Conservation (phyloP, 768 basidiomycete genomes). For the Lentinula sp. region DNA sequence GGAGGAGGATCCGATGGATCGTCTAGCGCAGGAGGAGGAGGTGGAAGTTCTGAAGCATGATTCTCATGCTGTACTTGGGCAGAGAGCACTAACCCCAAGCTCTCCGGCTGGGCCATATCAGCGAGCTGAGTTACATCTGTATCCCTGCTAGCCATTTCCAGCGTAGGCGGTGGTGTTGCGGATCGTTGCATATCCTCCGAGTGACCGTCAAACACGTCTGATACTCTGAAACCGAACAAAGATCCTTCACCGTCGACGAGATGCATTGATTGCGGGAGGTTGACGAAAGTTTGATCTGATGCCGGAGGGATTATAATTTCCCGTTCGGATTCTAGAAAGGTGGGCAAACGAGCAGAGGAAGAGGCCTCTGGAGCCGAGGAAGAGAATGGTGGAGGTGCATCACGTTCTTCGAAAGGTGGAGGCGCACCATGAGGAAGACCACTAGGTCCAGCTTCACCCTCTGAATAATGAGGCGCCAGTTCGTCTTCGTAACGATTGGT, state of each 20-base stretch:
- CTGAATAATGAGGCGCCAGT: constrained; percentile 55
- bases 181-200: constrained; percentile 58
- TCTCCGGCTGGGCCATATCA: constrained; percentile 46
- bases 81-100: constrained; percentile 52
- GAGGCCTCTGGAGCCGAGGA: constrained; percentile 48
- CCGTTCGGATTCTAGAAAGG: constrained; percentile 75
- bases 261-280: constrained; percentile 22
- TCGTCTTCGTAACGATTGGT: constrained; percentile 75
- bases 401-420: constrained; percentile 81
- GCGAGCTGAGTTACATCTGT: constrained; percentile 64
- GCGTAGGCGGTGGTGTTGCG: constrained; percentile 66
- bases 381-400: constrained; percentile 73
- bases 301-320: constrained; percentile 64
- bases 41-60: constrained; percentile 41
- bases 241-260: constrained; percentile 68
- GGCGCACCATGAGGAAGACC: constrained; percentile 58
- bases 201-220: constrained; percentile 80
- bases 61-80: constrained; percentile 31
- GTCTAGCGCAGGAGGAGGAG: constrained; percentile 78
- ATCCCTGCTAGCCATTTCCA: constrained; percentile 71
- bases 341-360: constrained; percentile 56
- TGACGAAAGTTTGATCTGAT: constrained; percentile 30
- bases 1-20: constrained; percentile 88
- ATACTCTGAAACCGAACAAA: constrained; percentile 64
- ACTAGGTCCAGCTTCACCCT: constrained; percentile 73